Evolutionary conservation across 306 rosid species (phyloP).

Genomic region (Hippophae tibetana): DNA sequence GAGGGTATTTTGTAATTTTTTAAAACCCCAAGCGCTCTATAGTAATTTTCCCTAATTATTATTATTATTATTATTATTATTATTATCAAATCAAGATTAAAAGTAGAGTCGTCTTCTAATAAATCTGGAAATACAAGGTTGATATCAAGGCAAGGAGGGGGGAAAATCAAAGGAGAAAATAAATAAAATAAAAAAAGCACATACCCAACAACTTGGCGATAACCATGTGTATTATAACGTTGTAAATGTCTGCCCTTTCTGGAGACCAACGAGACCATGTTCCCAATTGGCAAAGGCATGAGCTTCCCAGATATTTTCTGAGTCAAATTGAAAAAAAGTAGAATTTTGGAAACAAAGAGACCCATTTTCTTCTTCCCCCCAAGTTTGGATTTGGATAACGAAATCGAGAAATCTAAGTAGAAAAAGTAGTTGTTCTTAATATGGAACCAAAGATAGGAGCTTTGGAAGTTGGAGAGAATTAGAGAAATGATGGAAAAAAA

Average conservation of each 20-base stretch:
- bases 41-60: too few species aligned
- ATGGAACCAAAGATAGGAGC: too few species aligned
- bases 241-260: slow-evolving; percentile 73
- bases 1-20: too few species aligned
- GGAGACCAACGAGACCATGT: slow-evolving; percentile 44
- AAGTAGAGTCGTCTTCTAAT: too few species aligned
- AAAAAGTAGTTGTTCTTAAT: too few species aligned
- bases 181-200: slow-evolving; percentile 1
- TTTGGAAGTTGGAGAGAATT: too few species aligned
- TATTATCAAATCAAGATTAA: too few species aligned
- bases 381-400: not conserved
- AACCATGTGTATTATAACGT: slow-evolving; percentile 51
- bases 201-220: slow-evolving; percentile 89
- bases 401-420: too few species aligned
- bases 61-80: too few species aligned
- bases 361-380: slow-evolving; percentile 38
- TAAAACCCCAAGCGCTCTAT: not conserved
- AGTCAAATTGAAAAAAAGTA: slow-evolving; percentile 25
- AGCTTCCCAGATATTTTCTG: slow-evolving; percentile 26
- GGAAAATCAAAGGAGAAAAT: not conserved
- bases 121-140: too few species aligned
- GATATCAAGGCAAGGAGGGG: too few species aligned
- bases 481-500: too few species aligned
- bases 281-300: slow-evolving; percentile 29
- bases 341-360: slow-evolving; percentile 44